Base-by-base conservation (phyloP, 805 yeast genomes). In the Lipomyces oligophaga region DNA sequence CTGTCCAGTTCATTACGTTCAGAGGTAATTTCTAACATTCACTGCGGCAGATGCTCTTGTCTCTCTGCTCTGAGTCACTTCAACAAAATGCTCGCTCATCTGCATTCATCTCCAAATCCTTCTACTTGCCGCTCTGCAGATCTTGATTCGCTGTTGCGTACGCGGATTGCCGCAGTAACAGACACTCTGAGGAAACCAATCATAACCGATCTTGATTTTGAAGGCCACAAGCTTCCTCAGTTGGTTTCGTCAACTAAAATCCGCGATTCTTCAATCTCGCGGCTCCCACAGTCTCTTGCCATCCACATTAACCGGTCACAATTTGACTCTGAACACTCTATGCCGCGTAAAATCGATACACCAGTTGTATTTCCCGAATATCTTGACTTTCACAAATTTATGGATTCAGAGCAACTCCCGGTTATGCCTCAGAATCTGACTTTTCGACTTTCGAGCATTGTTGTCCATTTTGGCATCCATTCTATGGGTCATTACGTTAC, bases 401-500 rank as follows among this genome's bases (percentile, higher is more conserved):
- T 32, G 36, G 2, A 25, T 7, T 31, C 34, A 19, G 8, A 8
- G 11, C 11, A 26, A 8, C 13, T 13, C 11, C 16, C 34, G 5
- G 34, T 19, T n/a, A 22, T 4, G 15, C 11, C 5, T 4, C n/a
- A 10, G 19, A 15, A 35, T 2, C 5, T 30, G 11, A n/a, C 22
- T 27, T 41, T 90, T 63, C 73, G 79, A 31, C 73, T 90, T 51
- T 84, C 85, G 60, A 85, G 96, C 0, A 93, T 85, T 1, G 85
- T 90, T 37, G 81, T 90, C 1, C 98, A 90, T 65, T 88, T 83
- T 63, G 98, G 98, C 38, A 84, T 96, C 0, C 97, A 90, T 59
- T 88, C 90, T 59, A 90, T 88, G 64, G 98, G 98, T 18, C 98
- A 90, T 65, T 90, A 90, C 63, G 85, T 90, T 52, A 86, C 95